phyloP scores from a whole-genome alignment of 495 filamentous ascomycete genomes.

The Penicillium riverlandense region DNA sequence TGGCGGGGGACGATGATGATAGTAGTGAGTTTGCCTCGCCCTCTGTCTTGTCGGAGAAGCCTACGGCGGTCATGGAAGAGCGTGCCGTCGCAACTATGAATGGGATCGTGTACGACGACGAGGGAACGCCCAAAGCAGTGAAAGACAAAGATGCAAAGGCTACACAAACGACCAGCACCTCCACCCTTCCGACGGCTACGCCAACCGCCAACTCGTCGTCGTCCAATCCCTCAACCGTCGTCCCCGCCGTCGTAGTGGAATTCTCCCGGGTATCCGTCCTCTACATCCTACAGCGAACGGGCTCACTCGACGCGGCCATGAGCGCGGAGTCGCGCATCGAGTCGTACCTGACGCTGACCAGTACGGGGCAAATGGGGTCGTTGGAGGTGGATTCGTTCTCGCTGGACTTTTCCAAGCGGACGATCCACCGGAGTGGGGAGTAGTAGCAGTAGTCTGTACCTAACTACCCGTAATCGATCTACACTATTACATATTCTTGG shows the following conservation, averaged over 20 bases:
- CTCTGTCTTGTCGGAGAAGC: background rate
- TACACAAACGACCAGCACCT: slow-evolving; percentile 4
- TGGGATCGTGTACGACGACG: slow-evolving; percentile 36
- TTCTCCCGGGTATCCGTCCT: slow-evolving; percentile 44
- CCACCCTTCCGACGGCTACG: slow-evolving; percentile 7
- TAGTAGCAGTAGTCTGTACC: too few species aligned
- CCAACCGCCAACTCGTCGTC: background rate
- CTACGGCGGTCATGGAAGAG: slow-evolving; percentile 18
- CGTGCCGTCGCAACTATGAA: slow-evolving; percentile 33
- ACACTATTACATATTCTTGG: too few species aligned
- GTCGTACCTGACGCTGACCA: slow-evolving; percentile 22
- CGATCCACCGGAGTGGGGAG: too few species aligned
- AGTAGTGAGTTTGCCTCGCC: too few species aligned
- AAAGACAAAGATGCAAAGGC: slow-evolving; percentile 1
- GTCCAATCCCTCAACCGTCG: background rate
- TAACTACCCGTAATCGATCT: too few species aligned
- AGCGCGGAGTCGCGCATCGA: slow-evolving; percentile 28
- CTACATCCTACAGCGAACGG: slow-evolving; percentile 44
- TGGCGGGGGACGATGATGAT: too few species aligned
- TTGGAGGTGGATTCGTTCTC: slow-evolving; percentile 28
- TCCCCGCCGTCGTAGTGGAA: slow-evolving; percentile 23
- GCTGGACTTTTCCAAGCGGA: too few species aligned
- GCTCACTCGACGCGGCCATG: slow-evolving; percentile 26
- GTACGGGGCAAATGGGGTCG: slow-evolving; percentile 19
- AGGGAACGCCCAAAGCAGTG: background rate